A percentile compares a stretch with the other conserved stretches of the same genome.
These are phyloP conservation scores for Quercus phellos DNA, from an alignment of 331 rosid genomes.

Conservation along the genomic window DNA sequence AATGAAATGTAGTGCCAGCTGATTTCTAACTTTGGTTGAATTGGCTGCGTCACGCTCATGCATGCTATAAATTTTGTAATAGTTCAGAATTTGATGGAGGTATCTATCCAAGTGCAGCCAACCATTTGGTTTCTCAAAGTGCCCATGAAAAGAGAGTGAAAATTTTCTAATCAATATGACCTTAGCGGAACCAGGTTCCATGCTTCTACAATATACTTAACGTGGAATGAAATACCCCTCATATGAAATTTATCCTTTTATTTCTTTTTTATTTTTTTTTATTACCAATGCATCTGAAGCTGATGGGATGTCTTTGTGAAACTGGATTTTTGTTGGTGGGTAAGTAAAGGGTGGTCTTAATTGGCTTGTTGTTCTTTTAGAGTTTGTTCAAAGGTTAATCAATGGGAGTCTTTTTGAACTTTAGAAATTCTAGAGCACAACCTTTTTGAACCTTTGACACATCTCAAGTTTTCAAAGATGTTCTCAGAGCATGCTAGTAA, in stretches of 20 bases:
- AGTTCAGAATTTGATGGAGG: not conserved
- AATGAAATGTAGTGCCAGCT: not conserved
- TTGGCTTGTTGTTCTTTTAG: slow-evolving; percentile 15
- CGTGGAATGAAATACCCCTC: not conserved
- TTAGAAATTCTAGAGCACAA: slow-evolving; percentile 9
- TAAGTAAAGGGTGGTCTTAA: not conserved
- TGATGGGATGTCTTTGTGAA: not conserved
- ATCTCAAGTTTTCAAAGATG: not conserved
- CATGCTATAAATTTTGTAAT: not conserved
- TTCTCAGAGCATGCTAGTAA: not conserved
- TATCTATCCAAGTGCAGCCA: not conserved
- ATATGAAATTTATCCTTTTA: not conserved
- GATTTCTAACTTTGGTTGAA: not conserved
- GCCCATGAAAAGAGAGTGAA: not conserved
- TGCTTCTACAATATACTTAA: not conserved
- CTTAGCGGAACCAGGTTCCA: not conserved
- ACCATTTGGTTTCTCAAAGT: not conserved
- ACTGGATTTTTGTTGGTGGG: not conserved
- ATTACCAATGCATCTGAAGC: not conserved
- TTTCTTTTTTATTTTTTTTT: not conserved
- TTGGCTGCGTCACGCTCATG: not conserved
- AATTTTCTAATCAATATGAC: not conserved
- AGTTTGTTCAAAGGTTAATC: slow-evolving; percentile 17
- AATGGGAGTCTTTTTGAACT: slow-evolving; percentile 11
- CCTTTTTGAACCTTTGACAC: not conserved